These are phyloP conservation scores for Phlebiopsis flavidoalba DNA, from an alignment of 768 basidiomycete genomes.

Conservation along the genomic window DNA sequence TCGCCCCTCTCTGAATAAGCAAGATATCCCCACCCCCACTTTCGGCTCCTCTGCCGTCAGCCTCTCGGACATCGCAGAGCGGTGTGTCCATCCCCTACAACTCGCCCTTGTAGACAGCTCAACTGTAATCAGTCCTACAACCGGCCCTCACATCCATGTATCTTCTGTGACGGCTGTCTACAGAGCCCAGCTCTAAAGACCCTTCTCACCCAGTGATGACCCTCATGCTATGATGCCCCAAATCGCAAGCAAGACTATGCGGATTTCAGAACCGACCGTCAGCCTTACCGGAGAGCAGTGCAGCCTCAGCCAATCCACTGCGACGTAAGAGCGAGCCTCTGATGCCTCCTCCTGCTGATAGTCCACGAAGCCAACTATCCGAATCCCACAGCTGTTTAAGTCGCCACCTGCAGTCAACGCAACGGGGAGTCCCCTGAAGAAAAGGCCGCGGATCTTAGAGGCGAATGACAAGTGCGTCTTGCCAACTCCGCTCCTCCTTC, in stretches of 20 bases:
- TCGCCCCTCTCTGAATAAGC: neutral
- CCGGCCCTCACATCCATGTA: constrained; percentile 1
- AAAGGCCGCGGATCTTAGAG: too few relatives aligned
- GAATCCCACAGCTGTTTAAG: neutral
- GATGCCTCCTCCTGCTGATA: neutral
- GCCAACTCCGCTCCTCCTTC: neutral
- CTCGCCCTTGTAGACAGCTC: neutral
- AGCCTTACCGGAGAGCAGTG: neutral
- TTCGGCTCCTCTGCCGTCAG: neutral
- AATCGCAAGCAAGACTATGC: neutral
- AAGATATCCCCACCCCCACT: neutral
- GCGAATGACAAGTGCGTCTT: neutral
- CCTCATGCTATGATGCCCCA: neutral
- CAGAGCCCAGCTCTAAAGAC: neutral
- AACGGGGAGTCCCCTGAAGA: neutral
- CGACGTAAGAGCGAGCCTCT: neutral
- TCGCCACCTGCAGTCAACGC: neutral
- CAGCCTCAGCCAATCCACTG: neutral
- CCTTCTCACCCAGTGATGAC: neutral
- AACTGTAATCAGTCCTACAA: neutral
- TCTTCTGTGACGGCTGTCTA: constrained; percentile 1
- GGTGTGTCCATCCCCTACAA: neutral
- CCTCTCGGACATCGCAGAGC: neutral
- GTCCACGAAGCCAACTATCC: neutral
- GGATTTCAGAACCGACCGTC: neutral